phyloP scores from a whole-genome alignment of 116 monocot species.

The Zostera marina region DNA sequence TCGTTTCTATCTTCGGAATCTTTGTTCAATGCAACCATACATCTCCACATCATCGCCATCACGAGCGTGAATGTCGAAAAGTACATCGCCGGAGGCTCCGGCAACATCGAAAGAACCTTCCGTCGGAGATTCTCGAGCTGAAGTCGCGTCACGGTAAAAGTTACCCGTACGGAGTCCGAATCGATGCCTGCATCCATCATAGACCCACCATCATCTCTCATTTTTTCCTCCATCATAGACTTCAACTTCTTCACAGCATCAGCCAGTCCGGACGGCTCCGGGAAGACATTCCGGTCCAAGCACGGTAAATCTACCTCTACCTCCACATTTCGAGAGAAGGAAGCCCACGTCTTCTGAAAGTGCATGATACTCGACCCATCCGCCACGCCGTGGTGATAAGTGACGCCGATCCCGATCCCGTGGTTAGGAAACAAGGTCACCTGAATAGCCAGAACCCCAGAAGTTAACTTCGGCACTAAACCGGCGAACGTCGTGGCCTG shows the following conservation, averaged over 20 bases:
- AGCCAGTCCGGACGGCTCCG: no score
- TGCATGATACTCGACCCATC: conserved; percentile 7
- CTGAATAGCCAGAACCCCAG: conserved; percentile 11
- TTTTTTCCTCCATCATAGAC: no score
- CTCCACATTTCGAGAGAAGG: not conserved
- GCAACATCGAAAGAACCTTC: not conserved
- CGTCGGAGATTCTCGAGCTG: not conserved
- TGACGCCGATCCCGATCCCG: conserved; percentile 5
- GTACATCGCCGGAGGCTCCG: no score
- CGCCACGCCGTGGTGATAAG: conserved; percentile 2
- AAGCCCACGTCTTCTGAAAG: conserved; percentile 11
- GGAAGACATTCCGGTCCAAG: no score
- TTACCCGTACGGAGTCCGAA: conserved; percentile 1
- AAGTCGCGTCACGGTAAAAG: conserved; percentile 2
- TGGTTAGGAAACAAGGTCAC: conserved; percentile 9
- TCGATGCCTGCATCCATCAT: not conserved
- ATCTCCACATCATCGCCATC: no score
- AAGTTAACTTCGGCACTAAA: conserved; percentile 6
- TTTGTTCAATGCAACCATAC: no score
- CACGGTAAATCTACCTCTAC: no score
- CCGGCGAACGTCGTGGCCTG: not conserved
- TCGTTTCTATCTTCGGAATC: no score
- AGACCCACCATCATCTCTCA: no score
- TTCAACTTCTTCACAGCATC: no score
- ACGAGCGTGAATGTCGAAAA: no score